Percentiles rank a stretch among this genome's conserved stretches.
Evolutionary conservation across 192 early-diverging fungal species (phyloP).

Genomic region (Mortierella claussenii): DNA sequence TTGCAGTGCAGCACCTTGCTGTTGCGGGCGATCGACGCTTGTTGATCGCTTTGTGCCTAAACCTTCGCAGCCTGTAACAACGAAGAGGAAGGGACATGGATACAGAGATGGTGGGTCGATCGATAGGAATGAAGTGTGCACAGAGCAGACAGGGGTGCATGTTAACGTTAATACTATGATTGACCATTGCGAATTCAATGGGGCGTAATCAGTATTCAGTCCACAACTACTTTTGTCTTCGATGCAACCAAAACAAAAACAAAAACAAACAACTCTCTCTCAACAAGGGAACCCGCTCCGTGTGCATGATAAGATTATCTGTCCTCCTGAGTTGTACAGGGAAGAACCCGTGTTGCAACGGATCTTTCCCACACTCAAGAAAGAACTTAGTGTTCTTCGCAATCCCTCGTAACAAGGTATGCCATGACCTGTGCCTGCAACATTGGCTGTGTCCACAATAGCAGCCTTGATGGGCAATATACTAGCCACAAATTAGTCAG

Average conservation of each 20-base stretch:
- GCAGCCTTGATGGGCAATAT: too few species aligned
- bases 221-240: neutral
- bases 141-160: slow-evolving; percentile 9
- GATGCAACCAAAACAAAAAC: neutral
- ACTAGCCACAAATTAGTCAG: too few species aligned
- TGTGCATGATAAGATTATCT: too few species aligned
- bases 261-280: neutral
- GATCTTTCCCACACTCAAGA: too few species aligned
- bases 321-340: too few species aligned
- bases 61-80: slow-evolving; percentile 13
- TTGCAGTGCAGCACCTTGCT: neutral
- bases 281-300: neutral
- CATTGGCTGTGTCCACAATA: too few species aligned
- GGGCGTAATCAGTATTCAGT: slow-evolving; percentile 25
- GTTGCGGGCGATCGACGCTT: slow-evolving; percentile 19
- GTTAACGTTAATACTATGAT: slow-evolving; percentile 4
- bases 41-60: slow-evolving; percentile 14
- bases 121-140: neutral
- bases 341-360: too few species aligned
- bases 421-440: too few species aligned
- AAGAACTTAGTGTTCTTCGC: neutral
- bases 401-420: too few species aligned
- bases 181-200: neutral
- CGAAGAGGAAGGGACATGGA: neutral
- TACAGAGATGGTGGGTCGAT: neutral